A percentile compares a stretch with the other conserved stretches of the same genome.
Evolutionary conservation across 2,329 filamentous ascomycete genomes (phyloP).

Genomic region (Apiospora marii): DNA sequence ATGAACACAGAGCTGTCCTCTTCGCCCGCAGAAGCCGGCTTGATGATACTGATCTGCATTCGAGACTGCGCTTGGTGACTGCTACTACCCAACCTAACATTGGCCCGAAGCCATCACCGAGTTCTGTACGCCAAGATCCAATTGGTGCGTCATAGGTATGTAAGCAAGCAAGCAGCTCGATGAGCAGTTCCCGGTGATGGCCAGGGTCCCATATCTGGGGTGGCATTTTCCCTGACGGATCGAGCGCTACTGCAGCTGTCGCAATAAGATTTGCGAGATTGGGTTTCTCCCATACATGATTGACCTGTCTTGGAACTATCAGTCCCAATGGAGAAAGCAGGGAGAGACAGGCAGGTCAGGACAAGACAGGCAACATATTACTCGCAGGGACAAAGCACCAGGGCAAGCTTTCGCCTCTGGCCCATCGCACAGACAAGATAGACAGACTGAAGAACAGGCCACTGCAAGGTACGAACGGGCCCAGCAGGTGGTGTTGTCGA

Average conservation of each 20-base stretch:
- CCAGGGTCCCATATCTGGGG: conserved; percentile 7
- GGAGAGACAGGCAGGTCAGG: conserved; percentile 9
- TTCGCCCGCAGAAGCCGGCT: too few relatives aligned
- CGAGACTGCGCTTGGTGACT: background rate
- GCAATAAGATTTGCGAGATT: conserved; percentile 23
- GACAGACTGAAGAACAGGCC: background rate
- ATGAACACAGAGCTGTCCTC: too few relatives aligned
- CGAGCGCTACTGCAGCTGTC: conserved; percentile 23
- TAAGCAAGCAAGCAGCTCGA: background rate
- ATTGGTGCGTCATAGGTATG: background rate
- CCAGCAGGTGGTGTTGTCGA: background rate
- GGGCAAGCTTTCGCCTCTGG: background rate
- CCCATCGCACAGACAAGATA: background rate
- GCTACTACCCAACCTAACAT: too few relatives aligned
- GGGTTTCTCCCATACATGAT: conserved; percentile 18
- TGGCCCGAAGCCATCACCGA: background rate
- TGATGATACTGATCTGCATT: background rate
- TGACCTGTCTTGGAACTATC: conserved; percentile 19
- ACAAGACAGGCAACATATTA: conserved; percentile 1
- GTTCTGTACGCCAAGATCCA: background rate
- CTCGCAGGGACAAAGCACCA: conserved; percentile 20
- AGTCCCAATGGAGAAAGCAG: conserved; percentile 12
- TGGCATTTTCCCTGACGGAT: conserved; percentile 13
- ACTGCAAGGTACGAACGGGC: background rate
- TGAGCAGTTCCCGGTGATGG: background rate